phyloP scores from a whole-genome alignment of 768 basidiomycete species.

The Candolleomyces efflorescens region DNA sequence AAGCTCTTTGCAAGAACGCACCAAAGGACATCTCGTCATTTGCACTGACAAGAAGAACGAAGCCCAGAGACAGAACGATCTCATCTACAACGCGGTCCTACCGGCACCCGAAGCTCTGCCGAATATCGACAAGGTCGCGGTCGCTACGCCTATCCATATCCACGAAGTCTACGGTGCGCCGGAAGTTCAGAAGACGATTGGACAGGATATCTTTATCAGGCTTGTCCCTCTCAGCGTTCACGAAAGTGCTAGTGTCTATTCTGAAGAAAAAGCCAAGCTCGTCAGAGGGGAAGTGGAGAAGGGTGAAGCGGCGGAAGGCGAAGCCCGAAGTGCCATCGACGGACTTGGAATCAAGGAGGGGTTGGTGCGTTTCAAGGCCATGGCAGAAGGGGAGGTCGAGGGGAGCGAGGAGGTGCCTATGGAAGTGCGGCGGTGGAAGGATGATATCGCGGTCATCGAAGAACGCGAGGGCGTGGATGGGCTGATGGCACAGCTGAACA shows the following conservation, averaged over 20 bases:
- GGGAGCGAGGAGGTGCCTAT: slow-evolving; percentile 65
- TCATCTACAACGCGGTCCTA: slow-evolving; percentile 92
- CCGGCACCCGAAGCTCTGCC: slow-evolving; percentile 78
- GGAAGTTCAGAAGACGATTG: slow-evolving; percentile 93
- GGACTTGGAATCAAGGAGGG: slow-evolving; percentile 75
- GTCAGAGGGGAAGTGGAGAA: slow-evolving; percentile 87
- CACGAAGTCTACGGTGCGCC: slow-evolving; percentile 90
- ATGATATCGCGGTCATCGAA: slow-evolving; percentile 70
- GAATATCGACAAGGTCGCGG: slow-evolving; percentile 72
- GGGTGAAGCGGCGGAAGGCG: slow-evolving; percentile 78
- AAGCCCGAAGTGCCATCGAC: slow-evolving; percentile 75
- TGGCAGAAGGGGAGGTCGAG: slow-evolving; percentile 60
- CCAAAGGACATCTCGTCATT: slow-evolving; percentile 76
- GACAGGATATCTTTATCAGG: slow-evolving; percentile 82
- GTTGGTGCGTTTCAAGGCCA: slow-evolving; percentile 61
- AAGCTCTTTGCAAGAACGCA: slow-evolving; percentile 72
- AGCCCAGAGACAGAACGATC: slow-evolving; percentile 87
- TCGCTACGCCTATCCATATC: slow-evolving; percentile 85
- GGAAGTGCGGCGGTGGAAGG: slow-evolving; percentile 69
- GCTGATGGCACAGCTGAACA: slow-evolving; percentile 53
- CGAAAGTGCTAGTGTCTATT: slow-evolving; percentile 94
- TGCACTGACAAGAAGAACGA: slow-evolving; percentile 72
- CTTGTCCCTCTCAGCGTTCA: slow-evolving; percentile 93
- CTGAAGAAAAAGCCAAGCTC: slow-evolving; percentile 95
- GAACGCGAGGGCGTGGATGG: slow-evolving; percentile 63